phyloP scores from a whole-genome alignment of 2,329 filamentous ascomycete genomes.

The Trematosphaeria pertusa region DNA sequence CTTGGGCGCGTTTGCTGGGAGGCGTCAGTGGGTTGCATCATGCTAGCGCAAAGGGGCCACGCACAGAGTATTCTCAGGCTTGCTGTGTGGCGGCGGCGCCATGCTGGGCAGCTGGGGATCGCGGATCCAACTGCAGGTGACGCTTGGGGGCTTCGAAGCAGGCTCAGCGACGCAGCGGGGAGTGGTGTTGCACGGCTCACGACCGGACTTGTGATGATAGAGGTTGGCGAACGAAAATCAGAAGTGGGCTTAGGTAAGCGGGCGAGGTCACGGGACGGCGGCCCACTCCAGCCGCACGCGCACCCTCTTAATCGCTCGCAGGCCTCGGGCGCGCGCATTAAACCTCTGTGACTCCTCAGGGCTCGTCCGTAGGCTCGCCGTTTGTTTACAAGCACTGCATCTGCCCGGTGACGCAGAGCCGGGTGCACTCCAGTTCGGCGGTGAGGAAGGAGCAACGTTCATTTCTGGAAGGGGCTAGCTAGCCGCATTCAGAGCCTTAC shows the following conservation, averaged over 20 bases:
- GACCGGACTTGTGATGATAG: constrained; percentile 23
- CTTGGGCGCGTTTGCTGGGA: constrained; percentile 76
- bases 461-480: constrained; percentile 13
- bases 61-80: constrained; percentile 94
- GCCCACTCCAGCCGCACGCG: neutral
- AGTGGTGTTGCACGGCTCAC: constrained; percentile 25
- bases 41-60: constrained; percentile 21
- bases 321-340: no score
- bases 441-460: constrained; percentile 2
- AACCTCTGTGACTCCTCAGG: no score
- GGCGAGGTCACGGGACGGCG: constrained; percentile 9
- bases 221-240: constrained; percentile 7
- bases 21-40: constrained; percentile 24
- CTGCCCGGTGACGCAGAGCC: neutral
- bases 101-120: constrained; percentile 58
- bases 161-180: constrained; percentile 36
- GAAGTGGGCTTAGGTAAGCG: constrained; percentile 8
- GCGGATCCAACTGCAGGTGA: constrained; percentile 34
- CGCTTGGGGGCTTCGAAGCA: constrained; percentile 36
- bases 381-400: neutral
- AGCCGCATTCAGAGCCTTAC: constrained; percentile 1
- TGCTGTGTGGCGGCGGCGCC: constrained; percentile 96
- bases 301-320: no score
- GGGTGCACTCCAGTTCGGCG: neutral
- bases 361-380: no score